Evolutionary conservation across 169 alveolate genomes (phyloP).

Genomic region (Fabrea salina): DNA sequence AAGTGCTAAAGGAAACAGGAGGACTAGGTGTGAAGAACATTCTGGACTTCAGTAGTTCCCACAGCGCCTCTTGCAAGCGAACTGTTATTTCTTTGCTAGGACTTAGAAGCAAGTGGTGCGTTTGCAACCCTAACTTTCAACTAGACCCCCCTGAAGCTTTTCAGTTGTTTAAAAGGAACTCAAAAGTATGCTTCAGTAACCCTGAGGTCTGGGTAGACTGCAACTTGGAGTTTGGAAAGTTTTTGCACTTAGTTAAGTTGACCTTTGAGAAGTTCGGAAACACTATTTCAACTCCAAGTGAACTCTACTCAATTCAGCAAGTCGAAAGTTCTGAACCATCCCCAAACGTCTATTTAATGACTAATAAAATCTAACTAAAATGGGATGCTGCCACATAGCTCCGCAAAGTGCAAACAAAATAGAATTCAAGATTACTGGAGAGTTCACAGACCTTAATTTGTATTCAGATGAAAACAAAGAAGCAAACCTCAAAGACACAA

Average conservation of each 20-base stretch:
- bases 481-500: too few species aligned
- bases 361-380: too few species aligned
- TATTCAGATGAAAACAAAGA: too few species aligned
- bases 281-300: too few species aligned
- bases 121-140: neutral
- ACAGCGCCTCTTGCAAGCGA: neutral
- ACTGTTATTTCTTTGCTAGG: neutral
- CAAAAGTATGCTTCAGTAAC: neutral
- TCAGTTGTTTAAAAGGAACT: neutral
- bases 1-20: constrained; percentile 8
- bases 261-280: too few species aligned
- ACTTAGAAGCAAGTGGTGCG: neutral
- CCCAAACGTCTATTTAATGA: too few species aligned
- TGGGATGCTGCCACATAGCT: too few species aligned
- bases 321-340: too few species aligned
- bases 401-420: too few species aligned
- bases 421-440: too few species aligned
- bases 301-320: too few species aligned
- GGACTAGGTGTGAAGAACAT: constrained; percentile 13
- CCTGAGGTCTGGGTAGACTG: neutral
- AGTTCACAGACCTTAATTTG: too few species aligned
- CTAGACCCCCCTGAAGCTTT: constrained; percentile 24
- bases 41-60: neutral
- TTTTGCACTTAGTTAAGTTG: neutral
- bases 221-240: neutral